Base-by-base conservation (phyloP, 371 early-diverging fungal genomes). In the Syncephalis plumigaleata region DNA sequence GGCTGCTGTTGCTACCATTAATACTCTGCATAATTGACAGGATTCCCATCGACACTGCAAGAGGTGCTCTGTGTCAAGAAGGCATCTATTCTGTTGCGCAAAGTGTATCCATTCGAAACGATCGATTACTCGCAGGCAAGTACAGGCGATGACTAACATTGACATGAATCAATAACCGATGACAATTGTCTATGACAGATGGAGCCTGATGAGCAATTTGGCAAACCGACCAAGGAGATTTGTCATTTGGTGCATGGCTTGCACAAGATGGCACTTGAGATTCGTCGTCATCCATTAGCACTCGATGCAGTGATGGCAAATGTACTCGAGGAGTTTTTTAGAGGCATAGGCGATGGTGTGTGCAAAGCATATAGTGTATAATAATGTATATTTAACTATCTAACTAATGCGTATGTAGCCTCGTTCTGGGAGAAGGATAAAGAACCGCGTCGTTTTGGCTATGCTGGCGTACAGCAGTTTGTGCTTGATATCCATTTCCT, bases 401-500 rank as follows among this genome's bases (percentile, higher is more conserved):
- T 21, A 40, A 16, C 40, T 15, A 40, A 18, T 40, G 18, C 21
- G 4, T 4, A 5, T 15, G n/a, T 40, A 40, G 40, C 40, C 5
- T 3, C 40, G 15, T 40, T 16, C 15, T 40, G 40, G 40, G 66
- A 31, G 44, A 55, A 45, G 24, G 39, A 44, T 0, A 54, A 51
- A 36, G 49, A 43, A 9, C 48, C 48, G 31, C 61, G 68, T 8
- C 16, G 36, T 13, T 68, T 79, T 49, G 70, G 75, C 15, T 71
- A 68, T 42, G 64, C 57, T 13, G 79, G 79, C 31, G 81, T 81
- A 1, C 79, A 79, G 42, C 65, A 71, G 36, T 60, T 81, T 9
- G 67, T 81, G 8, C 60, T 81, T 20, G 81, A 81, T 53, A 68
- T 79, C 0, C 80, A 81, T 54, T 80, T 73, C 46, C 48, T 79